Evolutionary conservation across 2,329 filamentous ascomycete genomes (phyloP), one percentile per base, ranked within the genome.

Genomic region (Clonostachys rosea): DNA sequence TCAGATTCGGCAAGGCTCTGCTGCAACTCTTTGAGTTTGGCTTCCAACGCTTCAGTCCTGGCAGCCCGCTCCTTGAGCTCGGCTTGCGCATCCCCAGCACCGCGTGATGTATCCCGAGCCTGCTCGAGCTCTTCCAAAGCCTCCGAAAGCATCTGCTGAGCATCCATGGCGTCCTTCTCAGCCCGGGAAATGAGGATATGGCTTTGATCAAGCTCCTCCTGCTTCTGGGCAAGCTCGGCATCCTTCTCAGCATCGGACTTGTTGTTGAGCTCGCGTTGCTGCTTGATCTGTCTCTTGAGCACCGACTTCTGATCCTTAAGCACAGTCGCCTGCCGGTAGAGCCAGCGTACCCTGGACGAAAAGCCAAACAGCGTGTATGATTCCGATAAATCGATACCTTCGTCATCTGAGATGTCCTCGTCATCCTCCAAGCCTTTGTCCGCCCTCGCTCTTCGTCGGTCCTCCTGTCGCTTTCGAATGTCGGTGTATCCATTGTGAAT

Each of bases 201-300:
- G 39, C 61, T 63, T 48, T 70, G 67, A 35, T 80, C 73, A 7
- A 87, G 60, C 54, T 85, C 77, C 14, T 78, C 74, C 46, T 75
- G 70, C 56, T 80, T 83, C 43, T 72, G 64, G 20, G 76, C 71
- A n/a, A 88, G 63, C 52, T 87, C 79, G 39, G 77, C 76, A 55
- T 87, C 84, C 58, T 84, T 82, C 50, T 84, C 78, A 17, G 80
- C 75, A 54, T 95, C 90, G 2, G 89, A 91, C 60, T 91, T 91
- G 70, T 78, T 91, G 68, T 95, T 95, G 48, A 96, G 78, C 60
- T 95, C 90, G 49, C 91, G 87, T 67, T 97, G 92, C 63, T 97
- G 91, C 69, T 95, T 92, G 59, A 96, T 92, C 64, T 97, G 91
- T 40, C 91, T 83, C 59, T 92, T 87, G 9, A 97, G 76, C 18